Evolutionary conservation across 768 basidiomycete species (phyloP), one percentile per base, ranked within the genome.

Genomic region (Leucogyrophana mollusca): DNA sequence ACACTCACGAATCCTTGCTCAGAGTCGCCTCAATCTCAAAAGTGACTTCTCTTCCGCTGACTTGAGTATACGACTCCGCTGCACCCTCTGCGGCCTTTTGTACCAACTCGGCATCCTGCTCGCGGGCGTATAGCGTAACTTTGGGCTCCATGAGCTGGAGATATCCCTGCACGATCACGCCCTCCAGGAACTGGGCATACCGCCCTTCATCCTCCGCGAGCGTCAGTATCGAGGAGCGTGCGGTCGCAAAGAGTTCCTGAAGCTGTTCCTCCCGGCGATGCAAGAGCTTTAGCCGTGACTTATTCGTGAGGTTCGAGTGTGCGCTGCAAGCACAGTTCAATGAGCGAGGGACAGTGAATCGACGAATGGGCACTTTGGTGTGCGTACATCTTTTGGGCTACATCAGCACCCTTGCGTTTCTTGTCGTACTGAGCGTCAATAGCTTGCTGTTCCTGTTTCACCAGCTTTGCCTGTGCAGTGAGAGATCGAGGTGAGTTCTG

Each of bases 401-500:
- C 85, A 62, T 98, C 92, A 10, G 83, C 87, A 47, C 88, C 89
- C 69, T 99, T 99, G 60, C 81, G 81, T 73, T 92, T 97, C 83
- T 96, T 95, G 70, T 97, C 95, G 62, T 85, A 93, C 53, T 87
- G 85, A 6, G 88, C 84, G 62, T 99, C 96, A 61, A 99, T 96
- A 11, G 93, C 85, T 52, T 90, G 85, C 50, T 93, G 86, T 67
- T 99, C 95, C 65, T 94, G 91, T 65, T 94, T 92, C 20, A 99
- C 95, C 48, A 98, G 86, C 70, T 92, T 96, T 40, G 94, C 95
- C 94, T 97, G 60, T 32, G 17, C 14, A 25, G 9, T 40, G 16
- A 23, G 21, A 40, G 13, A n/a, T 21, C 7, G 4, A 13, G 18
- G 22, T 36, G 16, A 23, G 22, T 6, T 42, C 34, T 23, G 35